Conservation (phyloP, 306 rosid genomes). For the Biancaea sappan region DNA sequence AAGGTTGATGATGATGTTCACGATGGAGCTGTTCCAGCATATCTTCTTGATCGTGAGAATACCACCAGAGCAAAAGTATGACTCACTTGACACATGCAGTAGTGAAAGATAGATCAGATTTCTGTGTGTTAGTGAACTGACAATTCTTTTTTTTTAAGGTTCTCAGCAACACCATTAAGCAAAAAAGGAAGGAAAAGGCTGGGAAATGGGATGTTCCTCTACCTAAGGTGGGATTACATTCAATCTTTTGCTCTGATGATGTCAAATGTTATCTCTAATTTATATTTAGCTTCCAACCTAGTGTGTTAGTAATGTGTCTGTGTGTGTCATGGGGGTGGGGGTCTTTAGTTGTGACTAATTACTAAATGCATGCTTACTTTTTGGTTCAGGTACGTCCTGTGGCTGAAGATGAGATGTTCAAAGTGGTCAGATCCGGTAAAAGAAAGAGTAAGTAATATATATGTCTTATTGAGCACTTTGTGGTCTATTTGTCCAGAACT, state of each 20-base stretch:
- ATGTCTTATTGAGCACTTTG: not conserved
- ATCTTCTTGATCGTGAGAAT: conserved; percentile 84
- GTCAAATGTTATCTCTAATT: not conserved
- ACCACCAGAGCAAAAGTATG: conserved; percentile 81
- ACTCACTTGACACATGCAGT: not conserved
- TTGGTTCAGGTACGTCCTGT: conserved; percentile 67
- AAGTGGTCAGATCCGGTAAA: conserved; percentile 72
- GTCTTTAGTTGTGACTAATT: not conserved
- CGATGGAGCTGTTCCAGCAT: conserved; percentile 84
- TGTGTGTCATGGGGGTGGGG: not conserved
- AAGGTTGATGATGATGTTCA: conserved; percentile 86
- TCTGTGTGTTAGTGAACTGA: conserved; percentile 18
- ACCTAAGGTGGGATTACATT: conserved; percentile 60
- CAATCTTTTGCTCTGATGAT: not conserved
- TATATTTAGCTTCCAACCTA: not conserved
- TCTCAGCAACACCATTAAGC: conserved; percentile 92
- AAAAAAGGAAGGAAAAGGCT: conserved; percentile 93
- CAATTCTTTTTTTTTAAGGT: conserved; percentile 33
- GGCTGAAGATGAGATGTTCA: conserved; percentile 81
- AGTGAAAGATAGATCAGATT: not conserved
- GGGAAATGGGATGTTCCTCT: conserved; percentile 99
- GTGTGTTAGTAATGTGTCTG: not conserved
- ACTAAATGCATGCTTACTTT: not conserved
- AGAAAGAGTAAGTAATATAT: conserved; percentile 57
- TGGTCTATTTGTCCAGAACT: not conserved